Evolutionary conservation across 179 eudicot genomes (phyloP), one percentile per base, ranked within the genome.

Genomic region (Nepenthes alata): DNA sequence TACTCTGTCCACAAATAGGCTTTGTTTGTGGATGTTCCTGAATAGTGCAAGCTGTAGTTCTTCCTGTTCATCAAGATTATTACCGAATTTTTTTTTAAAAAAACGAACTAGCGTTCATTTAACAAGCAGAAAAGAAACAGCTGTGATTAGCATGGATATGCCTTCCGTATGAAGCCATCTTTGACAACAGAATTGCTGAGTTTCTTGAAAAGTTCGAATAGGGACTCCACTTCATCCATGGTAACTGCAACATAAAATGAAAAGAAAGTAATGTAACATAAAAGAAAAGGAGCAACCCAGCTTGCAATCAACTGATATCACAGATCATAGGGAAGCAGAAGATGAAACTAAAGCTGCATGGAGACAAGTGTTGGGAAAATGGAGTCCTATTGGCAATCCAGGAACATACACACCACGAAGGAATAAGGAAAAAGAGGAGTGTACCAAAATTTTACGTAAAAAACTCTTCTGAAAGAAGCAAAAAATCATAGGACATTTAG

Each of bases 1-100:
- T 57, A 86, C 94, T 74, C 85, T 75, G 53, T 81, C 82, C 34
- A 80, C 70, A 36, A 81, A 76, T 53, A 81, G 73, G 67, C 74
- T 81, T 65, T 54, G 64, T 54, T 62, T 75, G 55, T 12, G 59
- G 60, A 61, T 75, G 53, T 59, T 72, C 53, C 61, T 63, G 68
- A 81, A 75, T 64, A 81, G 61, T 5, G 85, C 82, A 70, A 75
- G 76, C 66, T 62, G 77, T 53, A 81, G 75, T 60, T 81, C 85
- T 60, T 81, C 85, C 85, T 81, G 76, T 44, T 60, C 58, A 53
- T 25, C 25, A 25, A 25, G 25, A 25, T 25, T 25, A 25, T 25
- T 25, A 25, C 0, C 25, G 25, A 25, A 25, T 25, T 25, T 25
- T 25, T 25, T 25, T 25, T 16, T 16, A 16, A 25, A 25, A 25